phyloP scores from a whole-genome alignment of 2,329 filamentous ascomycete genomes.

The Fusarium liriodendri region DNA sequence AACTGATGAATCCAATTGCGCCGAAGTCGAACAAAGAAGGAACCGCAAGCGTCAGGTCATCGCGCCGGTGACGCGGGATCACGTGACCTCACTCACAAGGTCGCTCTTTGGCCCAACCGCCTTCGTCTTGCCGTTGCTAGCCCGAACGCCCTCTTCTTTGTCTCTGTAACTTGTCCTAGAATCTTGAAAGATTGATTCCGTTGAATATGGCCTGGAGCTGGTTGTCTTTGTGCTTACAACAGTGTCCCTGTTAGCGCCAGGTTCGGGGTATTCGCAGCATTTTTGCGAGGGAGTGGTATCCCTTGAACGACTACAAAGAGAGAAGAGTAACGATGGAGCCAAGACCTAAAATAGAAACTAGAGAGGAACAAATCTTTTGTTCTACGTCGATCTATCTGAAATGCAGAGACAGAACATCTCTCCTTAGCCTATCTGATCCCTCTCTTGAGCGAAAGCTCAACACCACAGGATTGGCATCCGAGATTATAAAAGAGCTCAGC shows the following conservation, averaged over 20 bases:
- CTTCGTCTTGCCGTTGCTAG: neutral
- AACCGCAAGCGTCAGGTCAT: neutral
- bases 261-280: neutral
- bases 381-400: too few species aligned
- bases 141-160: neutral
- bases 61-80: neutral
- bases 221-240: neutral
- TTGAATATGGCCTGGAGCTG: neutral
- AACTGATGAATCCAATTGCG: neutral
- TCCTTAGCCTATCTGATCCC: neutral
- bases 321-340: neutral
- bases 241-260: neutral
- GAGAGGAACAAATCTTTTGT: neutral
- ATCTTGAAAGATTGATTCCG: neutral
- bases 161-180: neutral
- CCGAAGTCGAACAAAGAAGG: neutral
- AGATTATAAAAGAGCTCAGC: too few species aligned
- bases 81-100: neutral
- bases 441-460: neutral
- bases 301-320: neutral
- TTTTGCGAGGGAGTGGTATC: neutral
- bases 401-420: too few species aligned
- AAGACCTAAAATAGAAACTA: neutral
- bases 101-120: neutral
- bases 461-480: neutral